These are phyloP conservation scores for Colletotrichum sp. DNA, from an alignment of 2,329 filamentous ascomycete genomes.

Conservation along the genomic window DNA sequence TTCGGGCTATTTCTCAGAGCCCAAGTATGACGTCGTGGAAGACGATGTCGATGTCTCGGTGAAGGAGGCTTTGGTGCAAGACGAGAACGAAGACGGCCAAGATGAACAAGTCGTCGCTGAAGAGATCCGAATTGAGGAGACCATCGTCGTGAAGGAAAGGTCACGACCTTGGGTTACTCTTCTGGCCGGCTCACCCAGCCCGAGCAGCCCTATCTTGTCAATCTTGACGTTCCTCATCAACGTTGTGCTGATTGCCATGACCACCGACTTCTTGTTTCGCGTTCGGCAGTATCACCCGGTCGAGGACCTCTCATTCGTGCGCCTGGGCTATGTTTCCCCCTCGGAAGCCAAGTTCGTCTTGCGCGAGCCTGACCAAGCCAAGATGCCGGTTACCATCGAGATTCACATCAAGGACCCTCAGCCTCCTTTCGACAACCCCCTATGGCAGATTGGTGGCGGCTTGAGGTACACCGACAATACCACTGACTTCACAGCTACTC, in stretches of 20 bases:
- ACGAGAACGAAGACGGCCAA: slow-evolving; percentile 39
- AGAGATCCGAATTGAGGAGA: slow-evolving; percentile 68
- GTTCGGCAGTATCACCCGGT: slow-evolving; percentile 73
- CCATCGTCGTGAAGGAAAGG: slow-evolving; percentile 62
- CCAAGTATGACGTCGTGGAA: slow-evolving; percentile 63
- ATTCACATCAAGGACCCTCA: slow-evolving; percentile 61
- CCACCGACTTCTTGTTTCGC: slow-evolving; percentile 79
- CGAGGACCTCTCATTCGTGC: slow-evolving; percentile 81
- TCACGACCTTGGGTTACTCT: slow-evolving; percentile 68
- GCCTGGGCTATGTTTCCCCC: slow-evolving; percentile 86
- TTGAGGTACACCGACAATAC: slow-evolving; percentile 72
- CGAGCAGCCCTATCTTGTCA: slow-evolving; percentile 70
- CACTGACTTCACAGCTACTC: slow-evolving; percentile 81
- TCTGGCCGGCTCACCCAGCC: slow-evolving; percentile 77
- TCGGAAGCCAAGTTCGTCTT: slow-evolving; percentile 81
- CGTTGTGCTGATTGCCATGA: slow-evolving; percentile 68
- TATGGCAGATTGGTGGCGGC: slow-evolving; percentile 72
- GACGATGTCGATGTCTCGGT: slow-evolving; percentile 64
- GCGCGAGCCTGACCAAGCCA: slow-evolving; percentile 78
- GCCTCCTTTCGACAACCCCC: slow-evolving; percentile 56
- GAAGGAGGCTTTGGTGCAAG: slow-evolving; percentile 45
- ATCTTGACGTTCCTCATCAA: slow-evolving; percentile 76
- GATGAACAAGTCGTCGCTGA: slow-evolving; percentile 43
- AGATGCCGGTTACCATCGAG: slow-evolving; percentile 78
- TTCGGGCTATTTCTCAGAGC: slow-evolving; percentile 59